Evolutionary conservation across 2,329 filamentous ascomycete genomes (phyloP).

Genomic region (Didymella lethalis): DNA sequence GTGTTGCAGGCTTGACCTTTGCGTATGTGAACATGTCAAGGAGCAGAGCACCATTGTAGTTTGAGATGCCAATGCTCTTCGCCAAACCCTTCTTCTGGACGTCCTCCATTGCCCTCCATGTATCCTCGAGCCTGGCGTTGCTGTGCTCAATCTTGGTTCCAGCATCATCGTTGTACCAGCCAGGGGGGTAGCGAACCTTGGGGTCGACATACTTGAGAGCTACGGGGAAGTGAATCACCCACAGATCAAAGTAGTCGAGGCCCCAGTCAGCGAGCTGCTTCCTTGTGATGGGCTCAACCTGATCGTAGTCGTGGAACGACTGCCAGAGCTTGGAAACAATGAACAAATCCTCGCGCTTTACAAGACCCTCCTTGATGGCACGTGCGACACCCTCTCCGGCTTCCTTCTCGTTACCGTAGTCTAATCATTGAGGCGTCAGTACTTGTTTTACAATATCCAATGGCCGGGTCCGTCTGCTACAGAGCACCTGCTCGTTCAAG

Average conservation of each 20-base stretch:
- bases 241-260: constrained; percentile 52
- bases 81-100: constrained; percentile 56
- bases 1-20: constrained; percentile 45
- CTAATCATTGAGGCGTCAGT: constrained; percentile 27
- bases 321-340: constrained; percentile 95
- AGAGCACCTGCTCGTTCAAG: not conserved
- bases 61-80: constrained; percentile 50
- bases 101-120: constrained; percentile 54
- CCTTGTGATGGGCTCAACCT: constrained; percentile 77
- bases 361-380: constrained; percentile 50
- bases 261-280: constrained; percentile 61
- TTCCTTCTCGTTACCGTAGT: constrained; percentile 52
- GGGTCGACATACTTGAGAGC: constrained; percentile 66
- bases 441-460: not conserved
- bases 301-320: constrained; percentile 83
- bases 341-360: constrained; percentile 76
- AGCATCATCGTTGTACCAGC: constrained; percentile 47
- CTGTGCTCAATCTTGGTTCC: constrained; percentile 48
- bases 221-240: constrained; percentile 72
- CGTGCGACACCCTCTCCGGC: constrained; percentile 48
- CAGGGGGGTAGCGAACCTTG: constrained; percentile 47
- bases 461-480: not conserved
- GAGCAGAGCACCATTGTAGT: constrained; percentile 52
- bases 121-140: constrained; percentile 44
- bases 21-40: constrained; percentile 65